Conservation (phyloP, 257 asterid species). For the Solanum dulcamara region DNA sequence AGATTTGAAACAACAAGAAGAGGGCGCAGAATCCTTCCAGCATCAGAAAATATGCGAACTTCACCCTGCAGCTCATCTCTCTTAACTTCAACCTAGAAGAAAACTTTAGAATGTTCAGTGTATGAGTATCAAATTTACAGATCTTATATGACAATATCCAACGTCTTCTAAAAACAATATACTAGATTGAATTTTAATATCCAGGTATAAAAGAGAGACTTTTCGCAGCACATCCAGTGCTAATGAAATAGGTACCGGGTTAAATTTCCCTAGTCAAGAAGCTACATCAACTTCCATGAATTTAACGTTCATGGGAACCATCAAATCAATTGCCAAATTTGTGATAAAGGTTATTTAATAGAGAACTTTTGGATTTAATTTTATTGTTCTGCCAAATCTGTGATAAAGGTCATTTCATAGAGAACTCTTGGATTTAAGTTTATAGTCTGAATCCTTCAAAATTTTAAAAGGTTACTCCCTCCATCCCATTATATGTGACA, state of each 20-base stretch:
- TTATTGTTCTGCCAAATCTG: not conserved
- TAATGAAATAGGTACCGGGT: not conserved
- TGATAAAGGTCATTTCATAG: not conserved
- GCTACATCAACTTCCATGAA: not conserved
- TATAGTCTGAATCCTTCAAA: not conserved
- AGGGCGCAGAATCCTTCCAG: conserved; percentile 95
- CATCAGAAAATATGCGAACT: conserved; percentile 76
- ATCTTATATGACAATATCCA: not conserved
- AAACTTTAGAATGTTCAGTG: not conserved
- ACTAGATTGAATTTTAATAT: not conserved
- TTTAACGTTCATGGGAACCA: not conserved
- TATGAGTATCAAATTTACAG: not conserved
- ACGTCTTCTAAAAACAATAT: not conserved
- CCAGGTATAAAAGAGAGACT: not conserved
- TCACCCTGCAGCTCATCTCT: conserved; percentile 62
- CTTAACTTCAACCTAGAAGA: conserved; percentile 68
- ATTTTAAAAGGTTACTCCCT: not conserved
- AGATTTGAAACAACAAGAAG: conserved; percentile 70
- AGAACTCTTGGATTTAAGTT: not conserved
- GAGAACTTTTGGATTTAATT: not conserved
- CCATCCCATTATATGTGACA: too few relatives aligned
- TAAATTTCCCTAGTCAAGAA: not conserved
- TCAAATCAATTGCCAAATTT: not conserved
- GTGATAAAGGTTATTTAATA: not conserved
- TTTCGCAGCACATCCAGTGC: not conserved